phyloP scores from a whole-genome alignment of 2,329 filamentous ascomycete genomes.

The Geoglossum cookeanum region DNA sequence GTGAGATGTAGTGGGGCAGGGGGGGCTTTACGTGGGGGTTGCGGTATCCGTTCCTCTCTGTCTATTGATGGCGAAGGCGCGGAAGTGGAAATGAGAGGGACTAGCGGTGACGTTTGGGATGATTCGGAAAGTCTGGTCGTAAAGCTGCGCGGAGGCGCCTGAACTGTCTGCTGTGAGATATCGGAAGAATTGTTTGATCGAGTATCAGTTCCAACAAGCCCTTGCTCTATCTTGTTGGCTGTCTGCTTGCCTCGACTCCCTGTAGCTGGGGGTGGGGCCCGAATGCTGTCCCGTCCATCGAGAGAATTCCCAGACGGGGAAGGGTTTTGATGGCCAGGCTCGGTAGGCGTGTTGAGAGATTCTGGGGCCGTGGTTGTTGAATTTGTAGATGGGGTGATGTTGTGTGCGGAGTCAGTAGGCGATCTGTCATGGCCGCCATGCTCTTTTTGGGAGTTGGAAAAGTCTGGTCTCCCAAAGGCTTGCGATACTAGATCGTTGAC shows the following conservation, averaged over 20 bases:
- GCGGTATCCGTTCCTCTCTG: slow-evolving; percentile 34
- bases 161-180: not conserved
- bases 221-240: slow-evolving; percentile 25
- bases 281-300: slow-evolving; percentile 24
- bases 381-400: slow-evolving; percentile 26
- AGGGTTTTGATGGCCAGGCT: slow-evolving; percentile 39
- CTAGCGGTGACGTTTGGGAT: slow-evolving; percentile 15
- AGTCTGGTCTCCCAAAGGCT: slow-evolving; percentile 15
- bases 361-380: slow-evolving; percentile 22
- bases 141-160: not conserved
- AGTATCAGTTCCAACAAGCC: not conserved
- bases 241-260: slow-evolving; percentile 25
- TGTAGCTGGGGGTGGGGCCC: slow-evolving; percentile 33
- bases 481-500: slow-evolving; percentile 7
- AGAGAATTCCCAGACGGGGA: slow-evolving; percentile 40
- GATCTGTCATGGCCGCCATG: not conserved
- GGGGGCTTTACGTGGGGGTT: slow-evolving; percentile 58
- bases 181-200: not conserved
- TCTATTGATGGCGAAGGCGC: slow-evolving; percentile 10
- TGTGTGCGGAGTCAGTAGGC: not conserved
- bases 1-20: slow-evolving; percentile 67
- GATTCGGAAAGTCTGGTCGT: not conserved
- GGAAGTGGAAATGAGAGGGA: not conserved
- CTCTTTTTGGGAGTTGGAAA: slow-evolving; percentile 25
- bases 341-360: slow-evolving; percentile 22